Percentiles rank a stretch among this genome's conserved stretches.
Conservation (phyloP, 1,284 basidiomycete genomes). For the Rhodotorula glutinis region DNA sequence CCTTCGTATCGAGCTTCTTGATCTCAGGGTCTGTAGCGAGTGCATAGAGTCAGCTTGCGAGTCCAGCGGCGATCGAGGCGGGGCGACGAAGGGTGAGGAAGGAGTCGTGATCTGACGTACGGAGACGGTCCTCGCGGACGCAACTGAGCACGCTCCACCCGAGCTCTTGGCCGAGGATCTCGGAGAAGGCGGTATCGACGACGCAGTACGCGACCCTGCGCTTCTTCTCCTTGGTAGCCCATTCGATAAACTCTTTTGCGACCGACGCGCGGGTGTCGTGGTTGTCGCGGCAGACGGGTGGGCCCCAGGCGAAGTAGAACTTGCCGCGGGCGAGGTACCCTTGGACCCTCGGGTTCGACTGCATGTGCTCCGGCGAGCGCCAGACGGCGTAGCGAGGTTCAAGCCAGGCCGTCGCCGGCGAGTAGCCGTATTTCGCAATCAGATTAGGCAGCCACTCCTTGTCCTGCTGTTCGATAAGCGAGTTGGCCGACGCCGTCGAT, state of each 20-base stretch:
- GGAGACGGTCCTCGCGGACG: conserved; percentile 29
- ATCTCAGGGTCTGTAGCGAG: conserved; percentile 27
- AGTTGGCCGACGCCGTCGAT: conserved; percentile 18
- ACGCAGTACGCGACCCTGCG: conserved; percentile 27
- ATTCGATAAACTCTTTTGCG: conserved; percentile 29
- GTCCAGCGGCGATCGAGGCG: no score
- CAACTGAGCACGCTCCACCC: conserved; percentile 32
- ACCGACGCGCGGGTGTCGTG: conserved; percentile 5
- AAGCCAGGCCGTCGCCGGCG: conserved; percentile 35
- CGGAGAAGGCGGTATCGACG: conserved; percentile 26
- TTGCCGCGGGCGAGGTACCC: conserved; percentile 29
- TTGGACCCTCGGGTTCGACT: conserved; percentile 24
- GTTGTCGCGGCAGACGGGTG: conserved; percentile 27
- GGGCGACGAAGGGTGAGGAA: not conserved
- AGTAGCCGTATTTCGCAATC: conserved; percentile 28
- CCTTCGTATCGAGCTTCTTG: conserved; percentile 33
- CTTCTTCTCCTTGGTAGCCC: conserved; percentile 23
- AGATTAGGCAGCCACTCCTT: conserved; percentile 28
- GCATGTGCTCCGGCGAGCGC: conserved; percentile 15
- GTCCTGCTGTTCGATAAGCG: conserved; percentile 19
- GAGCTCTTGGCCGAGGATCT: conserved; percentile 25
- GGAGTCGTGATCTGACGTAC: conserved; percentile 9
- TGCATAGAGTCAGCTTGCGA: no score
- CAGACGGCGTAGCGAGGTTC: conserved; percentile 36
- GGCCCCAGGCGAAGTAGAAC: conserved; percentile 36